Evolutionary conservation across 2,329 filamentous ascomycete genomes (phyloP).

Genomic region (Tolypocladium pustulatum): DNA sequence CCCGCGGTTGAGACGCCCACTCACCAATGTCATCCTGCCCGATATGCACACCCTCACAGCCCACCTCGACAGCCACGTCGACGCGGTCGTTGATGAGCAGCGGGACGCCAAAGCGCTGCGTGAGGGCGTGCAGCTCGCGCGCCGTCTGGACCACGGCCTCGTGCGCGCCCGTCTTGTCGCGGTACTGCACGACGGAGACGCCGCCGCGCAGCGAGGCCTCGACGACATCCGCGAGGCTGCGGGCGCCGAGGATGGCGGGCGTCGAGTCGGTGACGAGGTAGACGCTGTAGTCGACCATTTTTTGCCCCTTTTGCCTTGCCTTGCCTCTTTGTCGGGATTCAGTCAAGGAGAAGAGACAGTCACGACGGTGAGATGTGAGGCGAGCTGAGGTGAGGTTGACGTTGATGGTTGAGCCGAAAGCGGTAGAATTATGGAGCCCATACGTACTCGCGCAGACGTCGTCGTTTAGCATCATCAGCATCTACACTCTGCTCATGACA

Average conservation of each 20-base stretch:
- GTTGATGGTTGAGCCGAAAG: not conserved
- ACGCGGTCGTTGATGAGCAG: conserved; percentile 89
- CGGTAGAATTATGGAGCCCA: not conserved
- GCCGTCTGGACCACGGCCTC: conserved; percentile 60
- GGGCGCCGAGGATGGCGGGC: conserved; percentile 64
- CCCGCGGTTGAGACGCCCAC: conserved; percentile 11
- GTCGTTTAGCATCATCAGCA: not conserved
- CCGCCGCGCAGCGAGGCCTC: conserved; percentile 66
- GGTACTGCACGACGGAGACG: conserved; percentile 79
- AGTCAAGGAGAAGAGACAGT: not conserved
- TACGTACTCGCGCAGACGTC: no score
- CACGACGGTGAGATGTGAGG: not conserved
- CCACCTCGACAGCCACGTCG: conserved; percentile 76
- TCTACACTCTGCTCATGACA: not conserved
- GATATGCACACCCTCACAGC: conserved; percentile 85
- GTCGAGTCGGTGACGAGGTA: conserved; percentile 94
- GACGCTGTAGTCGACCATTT: conserved; percentile 59
- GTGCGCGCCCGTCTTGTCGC: conserved; percentile 78
- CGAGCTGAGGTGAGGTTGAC: not conserved
- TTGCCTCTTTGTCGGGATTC: not conserved
- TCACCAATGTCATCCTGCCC: conserved; percentile 87
- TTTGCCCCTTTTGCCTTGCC: not conserved
- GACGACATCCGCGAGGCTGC: conserved; percentile 63
- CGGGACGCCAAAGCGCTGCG: conserved; percentile 57
- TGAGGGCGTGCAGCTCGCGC: conserved; percentile 59